These are phyloP conservation scores for Calycina marina DNA, from an alignment of 2,329 filamentous ascomycete species.

Conservation along the genomic window DNA sequence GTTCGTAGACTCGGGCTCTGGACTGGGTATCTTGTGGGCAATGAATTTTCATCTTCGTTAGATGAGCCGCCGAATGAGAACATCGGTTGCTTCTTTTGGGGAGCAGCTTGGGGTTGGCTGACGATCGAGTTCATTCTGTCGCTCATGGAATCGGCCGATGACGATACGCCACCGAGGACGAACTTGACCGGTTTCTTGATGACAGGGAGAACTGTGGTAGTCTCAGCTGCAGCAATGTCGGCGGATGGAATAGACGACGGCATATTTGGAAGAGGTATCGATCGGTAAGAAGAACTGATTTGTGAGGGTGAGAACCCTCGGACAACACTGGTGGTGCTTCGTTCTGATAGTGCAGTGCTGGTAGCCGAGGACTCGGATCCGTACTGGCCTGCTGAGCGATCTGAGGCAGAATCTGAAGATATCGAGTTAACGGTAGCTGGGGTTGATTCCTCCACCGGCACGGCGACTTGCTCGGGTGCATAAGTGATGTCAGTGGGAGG, in stretches of 20 bases:
- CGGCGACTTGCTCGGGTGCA: constrained; percentile 8
- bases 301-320: constrained; percentile 75
- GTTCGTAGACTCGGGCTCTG: constrained; percentile 36
- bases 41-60: constrained; percentile 69
- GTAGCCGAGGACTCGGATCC: constrained; percentile 21
- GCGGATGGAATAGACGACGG: constrained; percentile 33
- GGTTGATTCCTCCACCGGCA: constrained; percentile 29
- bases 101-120: constrained; percentile 10
- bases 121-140: constrained; percentile 19
- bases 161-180: constrained; percentile 28
- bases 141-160: constrained; percentile 23
- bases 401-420: constrained; percentile 24
- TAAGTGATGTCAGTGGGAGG: constrained; percentile 24
- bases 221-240: constrained; percentile 32
- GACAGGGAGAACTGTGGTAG: constrained; percentile 44
- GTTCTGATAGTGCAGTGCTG: constrained; percentile 20
- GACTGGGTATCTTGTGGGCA: constrained; percentile 32
- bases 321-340: constrained; percentile 47
- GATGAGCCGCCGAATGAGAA: constrained; percentile 71
- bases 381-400: constrained; percentile 10
- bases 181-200: constrained; percentile 46
- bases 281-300: constrained; percentile 53
- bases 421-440: constrained; percentile 43
- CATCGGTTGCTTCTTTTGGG: constrained; percentile 39
- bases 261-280: constrained; percentile 18